Percentiles rank a stretch among this genome's conserved stretches.
Conservation (phyloP, 495 filamentous ascomycete species). For the Entonaema liquescens region DNA sequence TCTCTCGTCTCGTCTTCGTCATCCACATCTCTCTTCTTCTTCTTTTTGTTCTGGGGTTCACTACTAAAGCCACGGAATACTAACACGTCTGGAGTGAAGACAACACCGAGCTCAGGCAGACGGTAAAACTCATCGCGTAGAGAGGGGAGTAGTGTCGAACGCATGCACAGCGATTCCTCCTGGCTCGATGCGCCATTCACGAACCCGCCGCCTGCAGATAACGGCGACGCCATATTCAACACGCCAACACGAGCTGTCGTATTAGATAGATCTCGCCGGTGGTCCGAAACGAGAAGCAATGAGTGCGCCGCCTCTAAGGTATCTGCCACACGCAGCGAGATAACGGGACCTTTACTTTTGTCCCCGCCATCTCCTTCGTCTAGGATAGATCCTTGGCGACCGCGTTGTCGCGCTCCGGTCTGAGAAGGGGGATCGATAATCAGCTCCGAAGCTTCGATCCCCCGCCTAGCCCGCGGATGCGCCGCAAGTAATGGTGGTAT, state of each 20-base stretch:
- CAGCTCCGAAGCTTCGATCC: slow-evolving; percentile 58
- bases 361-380: not conserved
- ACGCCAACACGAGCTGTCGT: slow-evolving; percentile 50
- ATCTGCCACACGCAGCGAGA: slow-evolving; percentile 55
- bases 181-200: slow-evolving; percentile 65
- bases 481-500: slow-evolving; percentile 59
- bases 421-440: slow-evolving; percentile 49
- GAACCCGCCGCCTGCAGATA: slow-evolving; percentile 66
- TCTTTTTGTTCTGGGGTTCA: not conserved
- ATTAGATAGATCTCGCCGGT: slow-evolving; percentile 42
- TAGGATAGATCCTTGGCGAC: not conserved
- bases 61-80: slow-evolving; percentile 38
- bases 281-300: slow-evolving; percentile 36
- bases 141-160: slow-evolving; percentile 66
- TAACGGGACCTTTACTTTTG: slow-evolving; percentile 33
- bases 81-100: slow-evolving; percentile 64
- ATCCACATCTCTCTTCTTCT: slow-evolving; percentile 44
- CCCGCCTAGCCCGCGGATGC: slow-evolving; percentile 58
- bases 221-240: slow-evolving; percentile 71
- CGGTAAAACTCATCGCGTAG: slow-evolving; percentile 67
- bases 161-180: slow-evolving; percentile 72
- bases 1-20: slow-evolving; percentile 12
- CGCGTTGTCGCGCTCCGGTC: not conserved
- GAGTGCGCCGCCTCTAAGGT: slow-evolving; percentile 56
- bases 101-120: slow-evolving; percentile 56